phyloP scores from a whole-genome alignment of 2,329 filamentous ascomycete species.

The Fusarium sp. region DNA sequence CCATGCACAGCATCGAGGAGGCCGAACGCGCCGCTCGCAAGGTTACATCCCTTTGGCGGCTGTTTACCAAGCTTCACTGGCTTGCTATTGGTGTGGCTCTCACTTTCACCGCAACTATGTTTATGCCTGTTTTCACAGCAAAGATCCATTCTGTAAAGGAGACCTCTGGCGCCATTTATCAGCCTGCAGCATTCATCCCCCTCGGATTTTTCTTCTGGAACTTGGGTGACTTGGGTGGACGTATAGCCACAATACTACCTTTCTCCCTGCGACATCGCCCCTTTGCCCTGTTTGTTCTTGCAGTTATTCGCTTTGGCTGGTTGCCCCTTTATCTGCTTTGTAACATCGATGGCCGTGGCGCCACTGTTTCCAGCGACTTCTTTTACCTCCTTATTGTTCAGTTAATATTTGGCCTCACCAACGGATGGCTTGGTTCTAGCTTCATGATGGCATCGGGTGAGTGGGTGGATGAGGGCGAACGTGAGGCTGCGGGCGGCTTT shows the following conservation, averaged over 20 bases:
- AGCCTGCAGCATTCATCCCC: slow-evolving; percentile 84
- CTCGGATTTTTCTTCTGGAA: slow-evolving; percentile 96
- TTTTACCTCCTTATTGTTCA: slow-evolving; percentile 92
- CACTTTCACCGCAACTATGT: slow-evolving; percentile 89
- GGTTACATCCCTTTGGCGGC: slow-evolving; percentile 66
- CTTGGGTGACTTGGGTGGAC: slow-evolving; percentile 82
- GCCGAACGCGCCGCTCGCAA: slow-evolving; percentile 64
- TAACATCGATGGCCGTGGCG: slow-evolving; percentile 83
- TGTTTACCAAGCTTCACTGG: slow-evolving; percentile 84
- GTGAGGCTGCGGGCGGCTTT: slow-evolving; percentile 90
- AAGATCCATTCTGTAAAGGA: slow-evolving; percentile 65
- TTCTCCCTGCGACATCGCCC: slow-evolving; percentile 72
- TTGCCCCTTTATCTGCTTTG: slow-evolving; percentile 90
- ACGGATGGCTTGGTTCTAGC: slow-evolving; percentile 86
- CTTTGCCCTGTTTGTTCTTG: slow-evolving; percentile 72
- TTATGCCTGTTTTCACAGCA: slow-evolving; percentile 91
- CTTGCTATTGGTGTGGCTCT: slow-evolving; percentile 80
- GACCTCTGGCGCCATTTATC: slow-evolving; percentile 68
- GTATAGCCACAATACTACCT: slow-evolving; percentile 72
- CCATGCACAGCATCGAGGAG: slow-evolving; percentile 63
- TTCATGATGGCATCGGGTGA: slow-evolving; percentile 92
- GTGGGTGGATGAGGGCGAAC: slow-evolving; percentile 84
- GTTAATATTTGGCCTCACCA: slow-evolving; percentile 83
- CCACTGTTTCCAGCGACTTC: slow-evolving; percentile 79
- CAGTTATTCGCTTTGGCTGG: slow-evolving; percentile 74